phyloP scores from a whole-genome alignment of 257 asterid genomes.

The Eustoma russellianum region DNA sequence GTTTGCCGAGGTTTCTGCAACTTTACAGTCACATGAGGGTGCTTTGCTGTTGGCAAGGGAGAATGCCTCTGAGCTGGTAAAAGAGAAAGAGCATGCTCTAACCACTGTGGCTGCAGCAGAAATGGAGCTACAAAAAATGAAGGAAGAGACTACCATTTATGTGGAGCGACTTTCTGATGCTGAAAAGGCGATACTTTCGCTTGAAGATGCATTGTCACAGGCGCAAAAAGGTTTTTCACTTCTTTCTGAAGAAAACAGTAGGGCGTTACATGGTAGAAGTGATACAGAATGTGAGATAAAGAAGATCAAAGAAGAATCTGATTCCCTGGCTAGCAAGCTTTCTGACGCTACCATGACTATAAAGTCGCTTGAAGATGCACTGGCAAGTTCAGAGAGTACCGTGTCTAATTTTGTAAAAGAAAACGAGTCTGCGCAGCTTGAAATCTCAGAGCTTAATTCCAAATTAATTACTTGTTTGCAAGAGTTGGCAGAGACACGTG shows the following conservation, averaged over 20 bases:
- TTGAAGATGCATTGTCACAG: constrained; percentile 62
- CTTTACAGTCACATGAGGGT: constrained; percentile 21
- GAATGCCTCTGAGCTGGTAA: constrained; percentile 13
- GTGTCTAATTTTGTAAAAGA: constrained; percentile 42
- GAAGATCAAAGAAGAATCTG: constrained; percentile 57
- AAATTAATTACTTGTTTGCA: constrained; percentile 60
- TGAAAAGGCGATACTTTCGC: constrained; percentile 54
- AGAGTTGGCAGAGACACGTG: constrained; percentile 59
- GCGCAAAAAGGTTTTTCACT: constrained; percentile 44
- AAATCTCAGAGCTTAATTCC: constrained; percentile 43
- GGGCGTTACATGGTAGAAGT: constrained; percentile 30
- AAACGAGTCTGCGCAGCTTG: constrained; percentile 53
- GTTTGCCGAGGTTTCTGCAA: constrained; percentile 48
- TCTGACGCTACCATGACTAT: constrained; percentile 49
- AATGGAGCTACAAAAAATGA: constrained; percentile 17
- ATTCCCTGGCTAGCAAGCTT: constrained; percentile 43
- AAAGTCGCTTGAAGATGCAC: constrained; percentile 55
- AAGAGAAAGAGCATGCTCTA: constrained; percentile 18
- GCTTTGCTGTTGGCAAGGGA: constrained; percentile 16
- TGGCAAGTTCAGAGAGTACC: constrained; percentile 42
- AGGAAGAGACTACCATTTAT: constrained; percentile 32
- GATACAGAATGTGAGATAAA: constrained; percentile 59
- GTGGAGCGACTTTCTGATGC: constrained; percentile 48
- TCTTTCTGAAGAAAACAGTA: constrained; percentile 55
- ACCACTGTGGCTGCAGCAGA: constrained; percentile 14